Percentiles rank a stretch among this genome's conserved stretches.
These are phyloP conservation scores for Dendrobium huoshanense DNA, from an alignment of 106 monocot genomes.

Conservation along the genomic window DNA sequence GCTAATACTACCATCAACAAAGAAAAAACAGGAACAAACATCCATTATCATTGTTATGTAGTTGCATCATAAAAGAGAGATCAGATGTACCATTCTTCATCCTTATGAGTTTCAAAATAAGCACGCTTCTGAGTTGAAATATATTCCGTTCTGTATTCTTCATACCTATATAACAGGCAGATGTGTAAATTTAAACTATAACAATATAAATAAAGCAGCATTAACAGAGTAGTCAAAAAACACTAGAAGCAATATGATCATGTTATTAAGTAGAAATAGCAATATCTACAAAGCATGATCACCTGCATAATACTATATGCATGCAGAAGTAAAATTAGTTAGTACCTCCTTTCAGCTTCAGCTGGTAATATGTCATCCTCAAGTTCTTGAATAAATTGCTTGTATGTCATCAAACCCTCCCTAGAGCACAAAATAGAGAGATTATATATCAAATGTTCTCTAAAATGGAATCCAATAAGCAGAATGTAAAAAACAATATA, in stretches of 20 bases:
- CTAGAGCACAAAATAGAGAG: constrained; percentile 34
- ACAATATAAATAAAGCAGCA: neutral
- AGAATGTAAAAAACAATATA: neutral
- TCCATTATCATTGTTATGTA: neutral
- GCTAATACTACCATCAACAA: neutral
- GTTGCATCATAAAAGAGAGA: neutral
- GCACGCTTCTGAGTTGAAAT: constrained; percentile 91
- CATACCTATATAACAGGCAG: constrained; percentile 38
- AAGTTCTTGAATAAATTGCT: constrained; percentile 99
- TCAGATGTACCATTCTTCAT: constrained; percentile 76
- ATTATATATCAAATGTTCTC: neutral
- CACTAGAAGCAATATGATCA: neutral
- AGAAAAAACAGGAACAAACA: neutral
- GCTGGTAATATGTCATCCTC: constrained; percentile 96
- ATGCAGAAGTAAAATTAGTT: neutral
- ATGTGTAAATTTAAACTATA: neutral
- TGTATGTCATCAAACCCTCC: constrained; percentile 99
- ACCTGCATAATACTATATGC: neutral
- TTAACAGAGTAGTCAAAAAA: neutral
- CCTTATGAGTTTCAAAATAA: constrained; percentile 93
- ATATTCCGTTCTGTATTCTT: constrained; percentile 91
- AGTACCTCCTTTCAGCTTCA: constrained; percentile 92
- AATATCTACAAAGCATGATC: neutral
- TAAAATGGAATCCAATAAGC: constrained; percentile 3
- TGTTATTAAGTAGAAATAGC: neutral